A percentile compares a stretch with the other conserved stretches of the same genome.
phyloP scores from a whole-genome alignment of 2,329 filamentous ascomycete genomes.

The Pseudopyricularia cyperi region DNA sequence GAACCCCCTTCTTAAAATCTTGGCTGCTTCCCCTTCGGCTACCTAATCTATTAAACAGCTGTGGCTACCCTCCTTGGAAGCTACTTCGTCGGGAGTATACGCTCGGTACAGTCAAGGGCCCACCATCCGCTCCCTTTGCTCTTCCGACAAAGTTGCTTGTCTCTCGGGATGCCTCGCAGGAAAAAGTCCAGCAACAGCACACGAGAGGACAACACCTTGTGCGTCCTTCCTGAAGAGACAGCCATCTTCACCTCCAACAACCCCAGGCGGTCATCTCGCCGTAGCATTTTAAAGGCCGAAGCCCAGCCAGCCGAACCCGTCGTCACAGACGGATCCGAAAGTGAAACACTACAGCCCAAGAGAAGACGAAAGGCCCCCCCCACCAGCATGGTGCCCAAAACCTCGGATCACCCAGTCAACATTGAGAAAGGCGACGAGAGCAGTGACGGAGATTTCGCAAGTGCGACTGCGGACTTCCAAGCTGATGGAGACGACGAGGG shows the following conservation, averaged over 20 bases:
- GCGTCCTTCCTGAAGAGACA: background rate
- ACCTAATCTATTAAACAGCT: background rate
- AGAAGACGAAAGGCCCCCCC: background rate
- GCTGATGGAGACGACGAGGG: constrained; percentile 1
- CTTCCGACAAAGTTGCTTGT: background rate
- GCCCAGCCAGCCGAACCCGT: background rate
- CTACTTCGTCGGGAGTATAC: background rate
- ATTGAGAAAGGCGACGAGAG: background rate
- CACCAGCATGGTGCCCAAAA: background rate
- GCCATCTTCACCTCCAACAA: background rate
- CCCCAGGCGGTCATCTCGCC: background rate
- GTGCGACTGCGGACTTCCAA: background rate
- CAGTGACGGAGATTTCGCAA: background rate
- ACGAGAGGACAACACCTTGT: background rate
- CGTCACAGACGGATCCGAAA: background rate
- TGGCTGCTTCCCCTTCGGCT: background rate
- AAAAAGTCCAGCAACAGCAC: background rate
- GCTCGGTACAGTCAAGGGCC: background rate
- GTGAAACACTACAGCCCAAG: background rate
- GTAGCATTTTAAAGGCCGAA: background rate
- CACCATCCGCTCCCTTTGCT: background rate
- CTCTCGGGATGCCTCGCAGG: background rate
- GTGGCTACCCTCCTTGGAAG: background rate
- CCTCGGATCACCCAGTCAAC: background rate
- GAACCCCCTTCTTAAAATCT: too few species aligned